These are phyloP conservation scores for Raffaelea arxii DNA, from an alignment of 2,329 filamentous ascomycete genomes.

Conservation along the genomic window DNA sequence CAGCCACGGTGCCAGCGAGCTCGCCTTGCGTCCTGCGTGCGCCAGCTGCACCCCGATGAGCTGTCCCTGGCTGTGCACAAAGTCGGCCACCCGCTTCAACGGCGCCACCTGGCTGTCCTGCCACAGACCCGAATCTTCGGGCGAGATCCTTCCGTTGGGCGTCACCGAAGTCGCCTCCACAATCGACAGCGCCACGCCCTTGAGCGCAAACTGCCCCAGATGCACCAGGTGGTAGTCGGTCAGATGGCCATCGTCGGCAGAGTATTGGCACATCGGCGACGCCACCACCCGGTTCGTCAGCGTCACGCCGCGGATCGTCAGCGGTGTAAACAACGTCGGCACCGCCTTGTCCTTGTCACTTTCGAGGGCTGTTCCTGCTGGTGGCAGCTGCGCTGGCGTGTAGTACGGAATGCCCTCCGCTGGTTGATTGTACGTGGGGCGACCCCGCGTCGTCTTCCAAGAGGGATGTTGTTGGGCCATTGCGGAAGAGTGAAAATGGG, in stretches of 20 bases:
- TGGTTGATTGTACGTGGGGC: conserved; percentile 19
- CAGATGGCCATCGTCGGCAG: conserved; percentile 52
- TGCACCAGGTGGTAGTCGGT: conserved; percentile 79
- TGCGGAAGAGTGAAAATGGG: conserved; percentile 12
- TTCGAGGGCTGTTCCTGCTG: conserved; percentile 29
- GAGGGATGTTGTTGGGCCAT: background rate
- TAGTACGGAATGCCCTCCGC: conserved; percentile 40
- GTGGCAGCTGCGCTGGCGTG: conserved; percentile 43
- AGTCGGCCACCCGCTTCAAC: conserved; percentile 62
- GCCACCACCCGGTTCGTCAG: conserved; percentile 49
- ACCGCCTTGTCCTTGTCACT: conserved; percentile 18
- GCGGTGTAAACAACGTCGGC: conserved; percentile 47
- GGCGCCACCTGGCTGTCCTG: conserved; percentile 70
- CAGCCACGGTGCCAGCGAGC: conserved; percentile 50
- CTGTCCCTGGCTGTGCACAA: conserved; percentile 68
- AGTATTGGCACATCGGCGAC: conserved; percentile 54
- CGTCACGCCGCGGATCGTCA: conserved; percentile 41
- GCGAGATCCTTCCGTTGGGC: conserved; percentile 72
- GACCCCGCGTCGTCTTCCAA: background rate
- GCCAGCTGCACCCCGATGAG: conserved; percentile 71
- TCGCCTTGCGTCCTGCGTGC: conserved; percentile 67
- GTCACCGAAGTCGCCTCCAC: conserved; percentile 71
- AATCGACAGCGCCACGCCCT: conserved; percentile 64
- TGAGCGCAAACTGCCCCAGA: conserved; percentile 65
- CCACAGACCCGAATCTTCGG: conserved; percentile 74